Conservation (phyloP, 1,284 basidiomycete species). For the Marasmius oreades region DNA sequence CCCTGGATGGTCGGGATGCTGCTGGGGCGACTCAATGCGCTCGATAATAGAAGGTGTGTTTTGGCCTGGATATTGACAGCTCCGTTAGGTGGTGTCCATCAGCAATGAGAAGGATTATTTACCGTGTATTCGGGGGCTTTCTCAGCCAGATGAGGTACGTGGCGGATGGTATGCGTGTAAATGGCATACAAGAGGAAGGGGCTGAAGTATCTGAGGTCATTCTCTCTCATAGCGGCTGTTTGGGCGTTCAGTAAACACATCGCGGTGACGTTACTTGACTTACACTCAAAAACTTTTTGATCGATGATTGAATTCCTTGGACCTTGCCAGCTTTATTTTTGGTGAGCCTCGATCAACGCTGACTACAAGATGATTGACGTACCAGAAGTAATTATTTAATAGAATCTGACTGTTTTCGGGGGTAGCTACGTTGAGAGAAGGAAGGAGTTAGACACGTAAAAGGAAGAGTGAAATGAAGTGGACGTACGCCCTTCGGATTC, state of each 20-base stretch:
- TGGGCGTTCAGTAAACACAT: background rate
- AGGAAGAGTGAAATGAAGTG: background rate
- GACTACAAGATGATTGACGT: background rate
- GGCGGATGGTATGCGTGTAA: conserved; percentile 15
- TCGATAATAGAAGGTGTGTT: conserved; percentile 11
- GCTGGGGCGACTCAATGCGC: conserved; percentile 13
- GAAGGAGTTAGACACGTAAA: background rate
- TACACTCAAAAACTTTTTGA: conserved; percentile 12
- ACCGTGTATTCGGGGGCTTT: conserved; percentile 12
- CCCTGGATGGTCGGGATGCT: conserved; percentile 16
- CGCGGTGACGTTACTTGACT: background rate
- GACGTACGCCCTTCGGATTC: conserved; percentile 9
- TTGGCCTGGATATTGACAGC: conserved; percentile 8
- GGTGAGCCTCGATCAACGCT: background rate
- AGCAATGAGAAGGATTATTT: background rate
- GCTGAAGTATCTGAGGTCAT: conserved; percentile 12
- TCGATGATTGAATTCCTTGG: conserved; percentile 14
- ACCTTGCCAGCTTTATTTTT: conserved; percentile 13
- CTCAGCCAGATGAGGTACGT: conserved; percentile 12
- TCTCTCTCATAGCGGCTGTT: conserved; percentile 11
- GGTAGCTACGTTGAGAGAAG: background rate
- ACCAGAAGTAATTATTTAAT: conserved; percentile 16
- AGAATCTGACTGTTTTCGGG: conserved; percentile 7
- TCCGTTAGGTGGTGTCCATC: background rate
- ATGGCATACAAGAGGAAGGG: conserved; percentile 13